Base-by-base conservation (phyloP, 1,284 basidiomycete genomes). In the Fistulina hepatica region DNA sequence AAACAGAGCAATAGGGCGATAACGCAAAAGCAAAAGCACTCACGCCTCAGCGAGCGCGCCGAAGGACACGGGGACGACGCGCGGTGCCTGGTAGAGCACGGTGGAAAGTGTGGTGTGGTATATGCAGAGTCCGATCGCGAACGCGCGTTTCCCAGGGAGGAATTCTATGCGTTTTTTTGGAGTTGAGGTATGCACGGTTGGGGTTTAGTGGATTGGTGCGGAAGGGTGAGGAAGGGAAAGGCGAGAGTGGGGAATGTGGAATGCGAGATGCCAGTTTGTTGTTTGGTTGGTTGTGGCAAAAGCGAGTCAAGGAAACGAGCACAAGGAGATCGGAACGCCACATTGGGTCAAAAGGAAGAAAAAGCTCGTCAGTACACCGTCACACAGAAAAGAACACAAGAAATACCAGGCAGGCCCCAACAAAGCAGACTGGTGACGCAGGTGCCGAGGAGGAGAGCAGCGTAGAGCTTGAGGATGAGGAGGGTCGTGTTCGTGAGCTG, bases 401-500 rank as follows among this genome's bases (percentile, higher is more conserved):
- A 50, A 52, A 21, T 21, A 65, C 81, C 81, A 48, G 82, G 81
- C 10, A 85, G 67, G 2, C 67, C 54, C 50, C 67, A 83, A 42
- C 69, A 75, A 10, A 86, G 61, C 3, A 82, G 55, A 0, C 72
- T 56, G 2, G 67, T 64, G 20, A 80, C 44, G 48, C 78, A 85
- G 17, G 73, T 68, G 5, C 67, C 71, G 2, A 75, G 56, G 4
- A 69, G 59, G 21, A 83, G 51, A 4, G 79, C 61, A 10, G 80
- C 63, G 50, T 81, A 83, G 33, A 85, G 53, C 79, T 82, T 88
- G 38, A 85, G 60, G 9, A 89, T 46, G 2, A 85, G 73, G 10
- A 84, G 40, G 1, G 81, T 71, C 3, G 85, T 89, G 59, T 89
- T 89, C 47, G 76, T 86, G 44, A 88, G 63, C 28, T 86, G 74